Evolutionary conservation across 2,329 filamentous ascomycete species (phyloP).

Genomic region (Claviceps arundinis): DNA sequence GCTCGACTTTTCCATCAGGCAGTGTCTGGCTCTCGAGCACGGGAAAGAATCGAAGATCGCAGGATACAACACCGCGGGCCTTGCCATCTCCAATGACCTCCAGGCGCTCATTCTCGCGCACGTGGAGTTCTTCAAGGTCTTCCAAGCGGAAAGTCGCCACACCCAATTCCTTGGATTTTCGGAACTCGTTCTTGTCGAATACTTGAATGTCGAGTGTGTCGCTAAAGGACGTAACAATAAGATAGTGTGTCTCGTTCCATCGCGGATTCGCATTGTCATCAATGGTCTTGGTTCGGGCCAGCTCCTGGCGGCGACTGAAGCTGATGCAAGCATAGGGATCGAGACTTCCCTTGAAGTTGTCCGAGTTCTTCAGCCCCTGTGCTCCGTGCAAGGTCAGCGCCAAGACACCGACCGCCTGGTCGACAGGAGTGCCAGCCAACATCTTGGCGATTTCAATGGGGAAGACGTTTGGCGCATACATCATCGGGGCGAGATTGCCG

Average conservation of each 20-base stretch:
- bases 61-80: conserved; percentile 62
- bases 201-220: conserved; percentile 76
- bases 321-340: conserved; percentile 84
- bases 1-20: conserved; percentile 64
- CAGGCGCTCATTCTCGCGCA: conserved; percentile 72
- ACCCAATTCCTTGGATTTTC: conserved; percentile 93
- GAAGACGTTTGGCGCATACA: conserved; percentile 97
- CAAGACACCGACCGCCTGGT: conserved; percentile 89
- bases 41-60: conserved; percentile 90
- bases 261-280: conserved; percentile 73
- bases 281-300: conserved; percentile 81
- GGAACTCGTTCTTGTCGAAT: conserved; percentile 88
- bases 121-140: conserved; percentile 59
- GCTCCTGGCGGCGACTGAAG: conserved; percentile 66
- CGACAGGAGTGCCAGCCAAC: conserved; percentile 84
- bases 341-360: conserved; percentile 82
- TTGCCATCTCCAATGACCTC: conserved; percentile 80
- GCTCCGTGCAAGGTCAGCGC: conserved; percentile 86
- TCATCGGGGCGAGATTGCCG: conserved; percentile 85
- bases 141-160: conserved; percentile 77
- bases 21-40: conserved; percentile 62
- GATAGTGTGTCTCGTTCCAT: conserved; percentile 95
- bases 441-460: conserved; percentile 98
- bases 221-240: conserved; percentile 83
- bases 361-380: conserved; percentile 83